Conservation (phyloP, 2,329 filamentous ascomycete genomes). For the Rugonectria rugulosa region DNA sequence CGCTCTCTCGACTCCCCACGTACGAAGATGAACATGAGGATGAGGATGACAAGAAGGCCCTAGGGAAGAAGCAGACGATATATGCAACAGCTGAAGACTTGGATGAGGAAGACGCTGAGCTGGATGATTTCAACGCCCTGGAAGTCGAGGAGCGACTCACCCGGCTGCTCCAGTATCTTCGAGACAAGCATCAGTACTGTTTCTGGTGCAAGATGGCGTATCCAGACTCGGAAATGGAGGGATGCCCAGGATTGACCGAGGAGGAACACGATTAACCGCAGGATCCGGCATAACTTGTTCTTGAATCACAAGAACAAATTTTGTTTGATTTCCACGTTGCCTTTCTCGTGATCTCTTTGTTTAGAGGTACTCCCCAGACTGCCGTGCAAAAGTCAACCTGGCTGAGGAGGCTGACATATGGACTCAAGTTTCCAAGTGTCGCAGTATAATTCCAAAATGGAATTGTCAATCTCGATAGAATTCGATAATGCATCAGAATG, state of each 20-base stretch:
- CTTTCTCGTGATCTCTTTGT: too few relatives aligned
- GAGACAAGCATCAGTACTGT: slow-evolving; percentile 80
- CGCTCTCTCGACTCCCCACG: slow-evolving; percentile 67
- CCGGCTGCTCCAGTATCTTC: slow-evolving; percentile 72
- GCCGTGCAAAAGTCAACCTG: too few relatives aligned
- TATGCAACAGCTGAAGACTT: slow-evolving; percentile 71
- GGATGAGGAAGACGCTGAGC: slow-evolving; percentile 80
- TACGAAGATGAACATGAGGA: slow-evolving; percentile 77
- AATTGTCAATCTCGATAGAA: too few relatives aligned
- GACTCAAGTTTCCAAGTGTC: too few relatives aligned
- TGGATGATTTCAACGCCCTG: slow-evolving; percentile 80
- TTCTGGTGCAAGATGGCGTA: slow-evolving; percentile 96
- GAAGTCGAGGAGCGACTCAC: slow-evolving; percentile 71
- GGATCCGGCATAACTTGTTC: too few relatives aligned
- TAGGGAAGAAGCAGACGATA: slow-evolving; percentile 64
- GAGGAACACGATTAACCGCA: slow-evolving; percentile 74
- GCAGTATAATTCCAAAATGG: too few relatives aligned
- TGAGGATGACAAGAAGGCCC: slow-evolving; percentile 72
- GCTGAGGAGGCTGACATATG: too few relatives aligned
- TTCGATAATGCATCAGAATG: too few relatives aligned
- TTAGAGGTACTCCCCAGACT: too few relatives aligned
- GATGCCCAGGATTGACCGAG: slow-evolving; percentile 86
- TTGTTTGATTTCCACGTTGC: too few relatives aligned
- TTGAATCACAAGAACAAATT: too few relatives aligned
- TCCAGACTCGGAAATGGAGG: slow-evolving; percentile 76